Evolutionary conservation across 2,329 filamentous ascomycete species (phyloP).

Genomic region (Zymoseptoria brevis): DNA sequence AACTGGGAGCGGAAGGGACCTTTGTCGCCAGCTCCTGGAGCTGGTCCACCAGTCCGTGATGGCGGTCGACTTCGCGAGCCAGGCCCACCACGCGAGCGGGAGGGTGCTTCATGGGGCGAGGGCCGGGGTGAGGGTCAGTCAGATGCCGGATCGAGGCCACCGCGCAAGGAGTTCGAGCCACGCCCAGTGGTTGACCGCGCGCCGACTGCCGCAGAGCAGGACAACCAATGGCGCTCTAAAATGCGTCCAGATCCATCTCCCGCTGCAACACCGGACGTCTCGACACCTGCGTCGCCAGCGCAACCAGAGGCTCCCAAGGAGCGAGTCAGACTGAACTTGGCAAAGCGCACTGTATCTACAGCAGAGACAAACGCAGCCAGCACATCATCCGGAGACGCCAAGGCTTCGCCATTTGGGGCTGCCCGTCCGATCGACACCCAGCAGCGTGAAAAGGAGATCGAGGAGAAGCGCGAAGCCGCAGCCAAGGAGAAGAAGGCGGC

Average conservation of each 20-base stretch:
- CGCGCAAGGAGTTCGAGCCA: conserved; percentile 67
- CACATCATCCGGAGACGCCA: conserved; percentile 50
- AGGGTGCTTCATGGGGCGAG: conserved; percentile 57
- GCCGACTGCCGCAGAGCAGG: conserved; percentile 82
- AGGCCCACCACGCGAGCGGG: conserved; percentile 44
- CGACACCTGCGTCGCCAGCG: conserved; percentile 66
- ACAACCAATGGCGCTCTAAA: conserved; percentile 83
- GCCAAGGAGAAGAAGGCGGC: conserved; percentile 77
- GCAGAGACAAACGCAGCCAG: conserved; percentile 43
- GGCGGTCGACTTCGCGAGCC: conserved; percentile 52
- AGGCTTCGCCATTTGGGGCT: conserved; percentile 87
- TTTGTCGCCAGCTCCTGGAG: conserved; percentile 58
- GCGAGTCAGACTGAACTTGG: conserved; percentile 77
- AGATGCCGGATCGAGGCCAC: conserved; percentile 71
- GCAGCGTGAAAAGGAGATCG: conserved; percentile 78
- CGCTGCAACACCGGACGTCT: conserved; percentile 62
- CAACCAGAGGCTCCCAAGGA: conserved; percentile 49
- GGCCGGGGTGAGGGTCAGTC: conserved; percentile 37
- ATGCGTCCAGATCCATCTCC: conserved; percentile 78
- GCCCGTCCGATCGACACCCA: conserved; percentile 92
- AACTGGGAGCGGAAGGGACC: conserved; percentile 96
- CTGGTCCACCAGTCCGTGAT: conserved; percentile 41
- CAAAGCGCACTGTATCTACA: conserved; percentile 86
- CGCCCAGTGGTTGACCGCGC: conserved; percentile 58
- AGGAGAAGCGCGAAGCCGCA: conserved; percentile 71